These are phyloP conservation scores for Tetrahymena borealis DNA, from an alignment of 73 alveolate genomes.

Conservation along the genomic window DNA sequence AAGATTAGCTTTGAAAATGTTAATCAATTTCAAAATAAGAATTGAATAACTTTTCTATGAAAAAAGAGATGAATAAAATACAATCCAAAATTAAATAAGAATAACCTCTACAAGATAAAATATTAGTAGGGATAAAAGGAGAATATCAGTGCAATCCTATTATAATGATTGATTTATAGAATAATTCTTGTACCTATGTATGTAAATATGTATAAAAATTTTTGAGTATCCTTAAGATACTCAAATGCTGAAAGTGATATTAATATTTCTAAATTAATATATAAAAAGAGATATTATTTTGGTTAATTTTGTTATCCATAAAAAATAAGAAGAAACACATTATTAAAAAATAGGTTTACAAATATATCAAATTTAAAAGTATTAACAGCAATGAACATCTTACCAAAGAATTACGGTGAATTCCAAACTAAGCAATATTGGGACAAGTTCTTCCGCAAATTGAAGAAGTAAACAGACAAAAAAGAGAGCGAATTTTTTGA, in stretches of 20 bases:
- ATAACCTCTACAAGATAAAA: neutral
- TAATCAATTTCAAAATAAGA: neutral
- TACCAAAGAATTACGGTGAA: conserved; percentile 23
- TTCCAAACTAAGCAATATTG: conserved; percentile 28
- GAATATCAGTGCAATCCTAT: no score
- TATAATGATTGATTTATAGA: neutral
- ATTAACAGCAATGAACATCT: conserved; percentile 3
- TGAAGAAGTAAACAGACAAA: conserved; percentile 14
- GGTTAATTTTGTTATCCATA: neutral
- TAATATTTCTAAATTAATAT: neutral
- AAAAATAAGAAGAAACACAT: neutral
- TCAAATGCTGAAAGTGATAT: neutral
- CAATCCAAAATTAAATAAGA: neutral
- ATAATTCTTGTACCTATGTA: neutral
- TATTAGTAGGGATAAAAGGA: neutral
- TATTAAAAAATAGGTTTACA: neutral
- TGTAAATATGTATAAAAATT: neutral
- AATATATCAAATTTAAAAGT: neutral
- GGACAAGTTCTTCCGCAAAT: conserved; percentile 33
- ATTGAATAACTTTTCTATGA: no score
- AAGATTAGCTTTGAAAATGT: neutral
- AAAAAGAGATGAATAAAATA: neutral
- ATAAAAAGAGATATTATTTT: neutral
- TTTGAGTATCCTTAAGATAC: neutral
- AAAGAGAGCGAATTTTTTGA: conserved; percentile 29